Conservation (phyloP, 2,329 filamentous ascomycete species). For the Mollisiaceae sp. region DNA sequence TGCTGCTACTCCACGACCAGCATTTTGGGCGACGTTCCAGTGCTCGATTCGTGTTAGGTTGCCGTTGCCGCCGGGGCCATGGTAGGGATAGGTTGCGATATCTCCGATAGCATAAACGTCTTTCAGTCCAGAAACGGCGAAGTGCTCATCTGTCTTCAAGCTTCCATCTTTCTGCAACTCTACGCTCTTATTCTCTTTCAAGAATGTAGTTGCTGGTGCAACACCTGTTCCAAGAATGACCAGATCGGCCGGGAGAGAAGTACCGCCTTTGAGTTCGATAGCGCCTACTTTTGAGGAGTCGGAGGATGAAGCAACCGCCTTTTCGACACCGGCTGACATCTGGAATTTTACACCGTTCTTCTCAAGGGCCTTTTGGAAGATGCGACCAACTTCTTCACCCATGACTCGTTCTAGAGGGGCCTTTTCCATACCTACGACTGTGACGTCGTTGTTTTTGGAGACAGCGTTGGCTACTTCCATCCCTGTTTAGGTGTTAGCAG, state of each 20-base stretch:
- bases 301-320: constrained; percentile 73
- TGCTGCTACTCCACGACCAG: constrained; percentile 78
- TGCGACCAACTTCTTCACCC: constrained; percentile 78
- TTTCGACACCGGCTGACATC: constrained; percentile 80
- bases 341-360: constrained; percentile 89
- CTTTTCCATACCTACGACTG: constrained; percentile 86
- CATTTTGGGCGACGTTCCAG: constrained; percentile 97
- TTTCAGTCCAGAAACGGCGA: constrained; percentile 74
- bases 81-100: constrained; percentile 93
- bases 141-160: constrained; percentile 78
- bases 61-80: constrained; percentile 82
- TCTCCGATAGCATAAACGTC: constrained; percentile 94
- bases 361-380: constrained; percentile 80
- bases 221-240: constrained; percentile 94
- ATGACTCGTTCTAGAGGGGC: constrained; percentile 86
- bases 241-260: constrained; percentile 81
- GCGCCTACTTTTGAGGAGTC: constrained; percentile 77
- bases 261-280: constrained; percentile 85
- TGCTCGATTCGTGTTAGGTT: constrained; percentile 86
- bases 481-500: constrained; percentile 43
- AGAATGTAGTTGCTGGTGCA: constrained; percentile 80
- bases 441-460: constrained; percentile 79
- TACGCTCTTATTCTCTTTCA: constrained; percentile 73
- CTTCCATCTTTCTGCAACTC: constrained; percentile 84
- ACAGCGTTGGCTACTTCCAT: constrained; percentile 95